A percentile compares a stretch with the other conserved stretches of the same genome.
Evolutionary conservation across 2,329 filamentous ascomycete genomes (phyloP).

Genomic region (Catunica adiposa): DNA sequence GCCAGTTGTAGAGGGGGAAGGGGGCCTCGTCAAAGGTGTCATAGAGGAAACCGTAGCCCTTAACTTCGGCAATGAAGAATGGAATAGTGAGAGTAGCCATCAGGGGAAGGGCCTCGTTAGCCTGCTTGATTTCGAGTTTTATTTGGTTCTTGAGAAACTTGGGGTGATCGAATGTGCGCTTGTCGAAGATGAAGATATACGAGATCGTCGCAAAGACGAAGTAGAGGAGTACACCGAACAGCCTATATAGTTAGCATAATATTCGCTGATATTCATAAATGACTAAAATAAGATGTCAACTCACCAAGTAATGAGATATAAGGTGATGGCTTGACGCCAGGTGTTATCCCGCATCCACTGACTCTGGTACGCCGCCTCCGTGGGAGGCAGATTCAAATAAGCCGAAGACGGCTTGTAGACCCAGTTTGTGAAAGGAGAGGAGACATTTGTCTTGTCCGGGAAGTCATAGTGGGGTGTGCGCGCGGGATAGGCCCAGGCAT

Average conservation of each 20-base stretch:
- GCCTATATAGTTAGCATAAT: slow-evolving; percentile 32
- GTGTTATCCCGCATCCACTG: slow-evolving; percentile 61
- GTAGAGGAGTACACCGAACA: slow-evolving; percentile 74
- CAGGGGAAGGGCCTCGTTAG: slow-evolving; percentile 57
- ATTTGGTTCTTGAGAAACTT: slow-evolving; percentile 94
- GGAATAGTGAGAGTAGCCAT: slow-evolving; percentile 72
- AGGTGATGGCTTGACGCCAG: slow-evolving; percentile 53
- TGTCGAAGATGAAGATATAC: slow-evolving; percentile 82
- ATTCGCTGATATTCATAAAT: not conserved
- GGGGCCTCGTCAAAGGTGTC: slow-evolving; percentile 61
- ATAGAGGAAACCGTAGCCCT: slow-evolving; percentile 76
- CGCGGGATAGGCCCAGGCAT: slow-evolving; percentile 53
- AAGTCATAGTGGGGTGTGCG: slow-evolving; percentile 36
- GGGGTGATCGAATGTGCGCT: slow-evolving; percentile 72
- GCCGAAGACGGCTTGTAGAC: slow-evolving; percentile 57
- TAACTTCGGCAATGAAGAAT: slow-evolving; percentile 68
- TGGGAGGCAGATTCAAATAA: slow-evolving; percentile 53
- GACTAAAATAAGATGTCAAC: slow-evolving; percentile 18
- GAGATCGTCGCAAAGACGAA: slow-evolving; percentile 70
- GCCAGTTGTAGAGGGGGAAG: slow-evolving; percentile 57
- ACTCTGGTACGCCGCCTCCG: slow-evolving; percentile 64
- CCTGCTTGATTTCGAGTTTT: slow-evolving; percentile 66
- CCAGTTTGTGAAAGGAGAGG: slow-evolving; percentile 47
- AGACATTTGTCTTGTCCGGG: slow-evolving; percentile 31
- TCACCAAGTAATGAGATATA: slow-evolving; percentile 80